Evolutionary conservation across 2,329 filamentous ascomycete species (phyloP).

Genomic region (Cytospora chrysosperma): DNA sequence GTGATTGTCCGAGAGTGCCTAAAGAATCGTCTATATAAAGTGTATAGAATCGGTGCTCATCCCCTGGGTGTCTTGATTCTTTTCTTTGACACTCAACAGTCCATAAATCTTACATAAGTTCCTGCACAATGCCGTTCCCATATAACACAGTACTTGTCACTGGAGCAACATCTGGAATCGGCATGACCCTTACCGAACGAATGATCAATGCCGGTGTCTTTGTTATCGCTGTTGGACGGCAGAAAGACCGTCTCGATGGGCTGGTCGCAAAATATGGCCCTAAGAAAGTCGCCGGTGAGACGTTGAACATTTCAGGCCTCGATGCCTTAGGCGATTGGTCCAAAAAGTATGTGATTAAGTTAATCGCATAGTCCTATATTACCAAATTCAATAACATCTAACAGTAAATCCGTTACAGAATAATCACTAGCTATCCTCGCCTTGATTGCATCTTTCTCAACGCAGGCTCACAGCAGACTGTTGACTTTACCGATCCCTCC

Average conservation of each 20-base stretch:
- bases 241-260: conserved; percentile 48
- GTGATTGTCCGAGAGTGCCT: no score
- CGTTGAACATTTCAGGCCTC: conserved; percentile 44
- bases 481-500: conserved; percentile 46
- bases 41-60: no score
- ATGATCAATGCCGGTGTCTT: conserved; percentile 46
- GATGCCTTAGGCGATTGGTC: not conserved
- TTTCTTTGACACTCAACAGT: no score
- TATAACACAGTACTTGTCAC: conserved; percentile 57
- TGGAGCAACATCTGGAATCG: conserved; percentile 56
- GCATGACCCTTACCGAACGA: conserved; percentile 44
- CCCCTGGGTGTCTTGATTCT: no score
- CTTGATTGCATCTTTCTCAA: conserved; percentile 59
- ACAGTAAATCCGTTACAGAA: conserved; percentile 28
- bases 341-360: not conserved
- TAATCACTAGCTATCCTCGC: conserved; percentile 41
- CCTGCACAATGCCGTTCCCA: conserved; percentile 46
- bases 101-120: no score
- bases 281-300: conserved; percentile 39
- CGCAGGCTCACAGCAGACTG: conserved; percentile 51
- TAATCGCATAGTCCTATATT: no score
- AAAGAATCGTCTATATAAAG: no score
- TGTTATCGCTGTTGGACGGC: conserved; percentile 57
- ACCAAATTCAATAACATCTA: no score
- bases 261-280: conserved; percentile 46